phyloP scores from a whole-genome alignment of 2,329 filamentous ascomycete species.

The Apiospora hydei region DNA sequence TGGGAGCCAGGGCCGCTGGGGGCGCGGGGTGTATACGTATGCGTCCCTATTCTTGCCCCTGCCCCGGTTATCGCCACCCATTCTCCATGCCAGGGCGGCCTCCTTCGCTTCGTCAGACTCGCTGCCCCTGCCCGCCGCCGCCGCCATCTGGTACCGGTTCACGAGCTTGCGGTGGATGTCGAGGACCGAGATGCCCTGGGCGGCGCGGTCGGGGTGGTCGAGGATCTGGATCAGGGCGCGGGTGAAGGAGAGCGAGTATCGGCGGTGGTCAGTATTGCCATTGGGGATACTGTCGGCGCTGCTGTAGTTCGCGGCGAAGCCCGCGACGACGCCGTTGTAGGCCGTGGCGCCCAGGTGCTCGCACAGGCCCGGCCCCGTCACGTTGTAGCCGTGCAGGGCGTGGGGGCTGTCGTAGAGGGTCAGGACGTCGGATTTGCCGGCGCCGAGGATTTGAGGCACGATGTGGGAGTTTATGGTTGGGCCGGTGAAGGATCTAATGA shows the following conservation, averaged over 20 bases:
- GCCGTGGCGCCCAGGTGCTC: conserved; percentile 24
- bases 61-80: too few relatives aligned
- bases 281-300: too few relatives aligned
- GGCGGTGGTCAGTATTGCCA: too few relatives aligned
- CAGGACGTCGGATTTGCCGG: conserved; percentile 23
- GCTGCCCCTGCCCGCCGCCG: neutral
- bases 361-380: neutral
- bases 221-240: conserved; percentile 24
- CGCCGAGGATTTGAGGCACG: conserved; percentile 22
- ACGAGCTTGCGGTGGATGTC: conserved; percentile 26
- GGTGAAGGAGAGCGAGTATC: conserved; percentile 16
- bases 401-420: conserved; percentile 25
- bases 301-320: neutral
- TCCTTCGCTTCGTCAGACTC: neutral
- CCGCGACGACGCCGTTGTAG: neutral
- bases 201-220: neutral
- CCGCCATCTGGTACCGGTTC: neutral
- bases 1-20: neutral
- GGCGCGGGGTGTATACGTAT: neutral
- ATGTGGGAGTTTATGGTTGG: conserved; percentile 23
- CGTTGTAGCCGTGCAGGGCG: conserved; percentile 4
- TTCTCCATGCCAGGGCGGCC: neutral
- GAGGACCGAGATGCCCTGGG: conserved; percentile 22
- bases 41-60: neutral
- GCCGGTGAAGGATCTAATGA: neutral